Base-by-base conservation (phyloP, 208 protist species). In the Wallacemonas sp. region DNA sequence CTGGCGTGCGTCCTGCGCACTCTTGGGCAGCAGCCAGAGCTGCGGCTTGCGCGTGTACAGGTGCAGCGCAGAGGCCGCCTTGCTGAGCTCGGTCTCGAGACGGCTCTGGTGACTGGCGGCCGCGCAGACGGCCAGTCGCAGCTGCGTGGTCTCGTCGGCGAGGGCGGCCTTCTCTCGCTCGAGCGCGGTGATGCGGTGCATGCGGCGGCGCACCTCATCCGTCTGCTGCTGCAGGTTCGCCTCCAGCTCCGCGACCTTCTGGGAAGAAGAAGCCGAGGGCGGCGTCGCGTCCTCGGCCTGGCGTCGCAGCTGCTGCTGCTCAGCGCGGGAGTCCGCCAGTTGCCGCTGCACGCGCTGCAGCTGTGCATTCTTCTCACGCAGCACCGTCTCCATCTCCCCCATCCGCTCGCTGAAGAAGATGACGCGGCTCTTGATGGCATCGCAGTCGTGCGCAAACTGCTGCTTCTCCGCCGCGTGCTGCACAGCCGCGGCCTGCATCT, bases 161-260 rank as follows among this genome's bases (percentile, higher is more conserved):
- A 75, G 41, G 8, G 46, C 33, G 4, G 67, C 46, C 22, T 69
- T 69, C 68, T 92, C 83, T 32, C 68, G 65, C 67, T 94, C 82
- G 2, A 87, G 63, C 1, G 62, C 41, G 0, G 67, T 54, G 8
- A 86, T 44, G 22, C 81, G 81, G 57, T 84, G 68, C 76, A 86
- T 84, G 26, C 78, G 78, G 16, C 74, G 70, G 16, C 81, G 77
- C 18, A 86, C 66, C 29, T 86, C 88, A n/a, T 84, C 79, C 3
- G 79, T 84, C 38, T 90, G 88, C 46, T 75, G 62, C 57, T 87
- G 72, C 44, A 90, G 57, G 11, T 67, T 68, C 22, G 67, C 78
- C 52, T 85, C 65, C 32, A 82, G 48, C 18, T 45, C 68, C 7
- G 67, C 41, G 54, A 70, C 77, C n/a, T 52, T 42, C 44, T 76